Evolutionary conservation across 805 yeast genomes (phyloP).

Genomic region (Zygotorulaspora danielsina): DNA sequence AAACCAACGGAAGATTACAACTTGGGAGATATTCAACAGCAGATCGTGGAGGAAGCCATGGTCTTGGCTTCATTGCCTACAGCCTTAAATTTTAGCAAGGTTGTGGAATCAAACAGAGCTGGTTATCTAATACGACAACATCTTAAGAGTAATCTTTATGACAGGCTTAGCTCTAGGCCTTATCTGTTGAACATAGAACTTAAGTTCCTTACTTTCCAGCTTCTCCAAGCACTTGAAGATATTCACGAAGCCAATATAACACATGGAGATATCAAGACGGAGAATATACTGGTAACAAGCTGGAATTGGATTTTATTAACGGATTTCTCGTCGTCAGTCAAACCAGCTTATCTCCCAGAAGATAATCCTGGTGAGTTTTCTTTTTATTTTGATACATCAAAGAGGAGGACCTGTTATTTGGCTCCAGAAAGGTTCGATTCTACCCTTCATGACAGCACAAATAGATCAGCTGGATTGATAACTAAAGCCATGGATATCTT

Average conservation of each 20-base stretch:
- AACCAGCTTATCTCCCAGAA: slow-evolving; percentile 83
- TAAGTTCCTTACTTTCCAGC: slow-evolving; percentile 78
- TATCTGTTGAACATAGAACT: slow-evolving; percentile 78
- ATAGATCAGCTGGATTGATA: slow-evolving; percentile 34
- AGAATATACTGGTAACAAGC: slow-evolving; percentile 78
- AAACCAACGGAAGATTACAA: slow-evolving; percentile 49
- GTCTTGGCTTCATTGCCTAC: slow-evolving; percentile 51
- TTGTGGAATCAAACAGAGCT: slow-evolving; percentile 87
- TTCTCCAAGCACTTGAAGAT: slow-evolving; percentile 56
- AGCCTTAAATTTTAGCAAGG: slow-evolving; percentile 63
- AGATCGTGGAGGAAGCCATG: slow-evolving; percentile 34
- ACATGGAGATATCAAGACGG: slow-evolving; percentile 92
- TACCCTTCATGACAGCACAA: slow-evolving; percentile 18
- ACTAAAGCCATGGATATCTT: slow-evolving; percentile 75
- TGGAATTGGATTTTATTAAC: slow-evolving; percentile 83
- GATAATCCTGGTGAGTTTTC: slow-evolving; percentile 90
- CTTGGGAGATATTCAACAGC: slow-evolving; percentile 28
- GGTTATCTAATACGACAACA: slow-evolving; percentile 85
- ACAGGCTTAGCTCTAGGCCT: slow-evolving; percentile 81
- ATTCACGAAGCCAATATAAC: slow-evolving; percentile 59
- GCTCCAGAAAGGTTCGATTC: slow-evolving; percentile 85
- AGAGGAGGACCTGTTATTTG: slow-evolving; percentile 78
- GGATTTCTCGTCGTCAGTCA: slow-evolving; percentile 73
- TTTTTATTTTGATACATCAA: slow-evolving; percentile 88
- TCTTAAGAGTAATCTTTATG: slow-evolving; percentile 76